Percentiles rank a stretch among this genome's conserved stretches.
These are phyloP conservation scores for Xerocomus brunneocitrinus DNA, from an alignment of 768 basidiomycete genomes.

Conservation along the genomic window DNA sequence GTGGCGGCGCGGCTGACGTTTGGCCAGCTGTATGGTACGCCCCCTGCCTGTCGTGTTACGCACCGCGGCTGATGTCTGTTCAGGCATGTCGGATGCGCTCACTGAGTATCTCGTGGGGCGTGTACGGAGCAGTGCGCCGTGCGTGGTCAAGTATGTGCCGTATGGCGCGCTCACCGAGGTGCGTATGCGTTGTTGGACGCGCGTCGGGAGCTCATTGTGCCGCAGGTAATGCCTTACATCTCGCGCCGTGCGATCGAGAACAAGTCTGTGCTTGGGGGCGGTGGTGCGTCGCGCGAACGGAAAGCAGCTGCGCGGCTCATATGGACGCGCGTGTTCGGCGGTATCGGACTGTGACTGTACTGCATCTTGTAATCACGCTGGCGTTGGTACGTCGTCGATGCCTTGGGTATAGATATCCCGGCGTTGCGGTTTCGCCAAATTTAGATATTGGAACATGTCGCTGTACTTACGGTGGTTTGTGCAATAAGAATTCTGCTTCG, in stretches of 20 bases:
- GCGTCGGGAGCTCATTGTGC: neutral
- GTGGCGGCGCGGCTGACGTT: slow-evolving; percentile 66
- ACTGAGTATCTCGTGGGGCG: slow-evolving; percentile 63
- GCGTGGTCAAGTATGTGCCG: slow-evolving; percentile 81
- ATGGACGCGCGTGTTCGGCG: slow-evolving; percentile 32
- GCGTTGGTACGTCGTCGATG: neutral
- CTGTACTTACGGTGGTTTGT: no score
- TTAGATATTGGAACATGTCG: no score
- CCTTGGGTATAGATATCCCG: neutral
- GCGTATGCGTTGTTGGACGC: neutral
- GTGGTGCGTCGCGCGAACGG: slow-evolving; percentile 47
- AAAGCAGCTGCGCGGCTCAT: slow-evolving; percentile 25
- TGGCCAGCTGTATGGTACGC: slow-evolving; percentile 79
- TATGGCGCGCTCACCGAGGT: slow-evolving; percentile 72
- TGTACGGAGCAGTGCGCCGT: slow-evolving; percentile 51
- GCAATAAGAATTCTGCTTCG: no score
- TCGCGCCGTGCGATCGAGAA: slow-evolving; percentile 89
- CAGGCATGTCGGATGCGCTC: slow-evolving; percentile 84
- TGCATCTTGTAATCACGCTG: neutral
- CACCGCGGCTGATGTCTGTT: neutral
- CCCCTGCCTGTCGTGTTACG: neutral
- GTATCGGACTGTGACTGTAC: slow-evolving; percentile 15
- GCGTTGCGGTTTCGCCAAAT: no score
- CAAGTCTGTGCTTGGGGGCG: slow-evolving; percentile 76
- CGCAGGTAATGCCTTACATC: slow-evolving; percentile 84